Conservation (phyloP, 169 alveolate species). For the Plasmodium vivax region DNA sequence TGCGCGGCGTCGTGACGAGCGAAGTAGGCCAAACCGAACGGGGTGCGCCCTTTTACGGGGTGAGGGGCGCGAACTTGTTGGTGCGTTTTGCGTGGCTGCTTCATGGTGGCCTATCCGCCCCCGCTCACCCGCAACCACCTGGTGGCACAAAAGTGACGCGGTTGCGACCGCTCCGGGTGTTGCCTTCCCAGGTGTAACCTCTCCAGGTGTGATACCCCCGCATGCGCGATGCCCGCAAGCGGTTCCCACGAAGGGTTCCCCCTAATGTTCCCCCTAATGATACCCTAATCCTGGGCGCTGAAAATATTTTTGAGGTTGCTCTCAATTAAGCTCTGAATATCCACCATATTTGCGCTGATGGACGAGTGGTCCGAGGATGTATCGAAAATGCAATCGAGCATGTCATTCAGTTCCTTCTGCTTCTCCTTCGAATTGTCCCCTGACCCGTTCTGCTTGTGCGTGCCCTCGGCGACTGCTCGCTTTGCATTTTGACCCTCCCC, state of each 20-base stretch:
- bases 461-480: neutral
- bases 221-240: neutral
- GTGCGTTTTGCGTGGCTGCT: neutral
- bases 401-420: slow-evolving; percentile 22
- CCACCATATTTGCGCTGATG: slow-evolving; percentile 27
- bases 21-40: neutral
- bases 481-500: neutral
- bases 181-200: neutral
- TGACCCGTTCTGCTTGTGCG: neutral
- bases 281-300: slow-evolving; percentile 5
- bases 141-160: neutral
- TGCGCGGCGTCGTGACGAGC: neutral
- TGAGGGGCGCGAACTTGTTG: neutral
- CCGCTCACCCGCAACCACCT: neutral
- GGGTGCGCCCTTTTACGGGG: neutral
- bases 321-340: slow-evolving; percentile 47
- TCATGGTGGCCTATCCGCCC: neutral
- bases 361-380: slow-evolving; percentile 35
- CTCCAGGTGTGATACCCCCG: neutral
- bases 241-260: neutral
- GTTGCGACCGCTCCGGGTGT: no score
- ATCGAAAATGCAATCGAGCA: slow-evolving; percentile 36
- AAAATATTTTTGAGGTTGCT: slow-evolving; percentile 46
- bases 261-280: neutral
- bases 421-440: slow-evolving; percentile 1